Evolutionary conservation across 139 green algal species (phyloP).

Genomic region (Asterochloris sp.): DNA sequence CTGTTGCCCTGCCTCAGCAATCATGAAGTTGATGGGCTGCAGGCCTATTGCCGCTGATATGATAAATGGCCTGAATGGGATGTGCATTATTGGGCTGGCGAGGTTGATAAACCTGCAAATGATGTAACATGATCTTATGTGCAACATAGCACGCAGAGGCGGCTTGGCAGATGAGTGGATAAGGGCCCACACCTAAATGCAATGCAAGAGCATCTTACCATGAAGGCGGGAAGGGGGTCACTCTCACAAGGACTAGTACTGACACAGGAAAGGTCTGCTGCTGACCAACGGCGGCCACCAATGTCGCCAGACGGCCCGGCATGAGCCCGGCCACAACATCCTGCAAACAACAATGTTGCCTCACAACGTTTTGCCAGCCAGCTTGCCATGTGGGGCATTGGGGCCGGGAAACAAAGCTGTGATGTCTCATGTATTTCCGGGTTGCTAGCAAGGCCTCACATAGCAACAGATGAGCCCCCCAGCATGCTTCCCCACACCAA

Average conservation of each 20-base stretch:
- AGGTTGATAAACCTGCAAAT: background rate
- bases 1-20: constrained; percentile 12
- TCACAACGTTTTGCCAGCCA: background rate
- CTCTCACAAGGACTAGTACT: constrained; percentile 44
- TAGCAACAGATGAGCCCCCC: too few relatives aligned
- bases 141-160: too few relatives aligned
- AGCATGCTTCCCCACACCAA: background rate
- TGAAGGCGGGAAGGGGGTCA: constrained; percentile 41
- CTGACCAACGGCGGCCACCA: constrained; percentile 26
- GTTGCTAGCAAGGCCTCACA: background rate
- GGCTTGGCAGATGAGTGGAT: background rate
- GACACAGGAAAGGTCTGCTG: constrained; percentile 32
- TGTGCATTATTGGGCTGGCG: background rate
- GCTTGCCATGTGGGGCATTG: background rate
- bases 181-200: background rate
- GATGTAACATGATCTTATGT: too few relatives aligned
- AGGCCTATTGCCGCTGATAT: constrained; percentile 15
- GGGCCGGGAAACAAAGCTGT: too few relatives aligned
- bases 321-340: constrained; percentile 30
- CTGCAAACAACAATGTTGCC: background rate
- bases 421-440: background rate
- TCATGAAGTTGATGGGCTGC: constrained; percentile 25
- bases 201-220: constrained; percentile 24
- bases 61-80: constrained; percentile 20
- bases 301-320: constrained; percentile 20